Evolutionary conservation across 306 rosid genomes (phyloP), one percentile per base, ranked within the genome.

Genomic region (Begonia peltatifolia): DNA sequence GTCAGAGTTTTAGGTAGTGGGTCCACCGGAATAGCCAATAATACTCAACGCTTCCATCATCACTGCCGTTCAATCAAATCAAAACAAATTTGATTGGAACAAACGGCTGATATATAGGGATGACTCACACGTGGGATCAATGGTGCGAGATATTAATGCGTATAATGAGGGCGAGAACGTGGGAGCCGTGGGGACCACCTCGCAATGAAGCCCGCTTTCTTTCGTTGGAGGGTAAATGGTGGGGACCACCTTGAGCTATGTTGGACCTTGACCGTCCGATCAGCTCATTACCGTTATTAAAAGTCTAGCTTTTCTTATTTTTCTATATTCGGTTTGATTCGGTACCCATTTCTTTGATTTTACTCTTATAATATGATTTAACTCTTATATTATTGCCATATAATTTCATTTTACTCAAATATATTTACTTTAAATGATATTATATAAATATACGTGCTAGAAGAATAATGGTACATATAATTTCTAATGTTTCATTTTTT

Each of bases 151-250:
- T 47, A 59, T 66, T 47, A 72, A 52, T 53, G 74, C 66, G 76
- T 55, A 63, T 68, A 77, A 73, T 68, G 56, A 18, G 41, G 56
- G 30, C 38, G 47, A 54, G 58, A 54, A 52, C 80, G 77, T 81
- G 79, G 85, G 60, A 69, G 48, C 25, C 59, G 71, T 7, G 60
- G 84, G 87, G 77, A 68, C 95, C 81, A 43, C 61, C 20, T 1
- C 38, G 68, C 42, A 65, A 8, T 41, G 44, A 17, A 17, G 18
- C 18, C 1, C 18, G 59, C 15, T 38, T 50, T 52, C 44, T 41
- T 14, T 52, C 52, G 71, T 50, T 6, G 15, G 56, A 25, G 58
- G 66, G 47, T 52, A 53, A 51, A 61, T 58, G 73, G 59, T 13
- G 14, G 61, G 63, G 70, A 20, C 81, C 63, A 14, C 62, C 6